These are phyloP conservation scores for Skeletonema tropicum DNA, from an alignment of 108 stramenopile species.

Conservation along the genomic window DNA sequence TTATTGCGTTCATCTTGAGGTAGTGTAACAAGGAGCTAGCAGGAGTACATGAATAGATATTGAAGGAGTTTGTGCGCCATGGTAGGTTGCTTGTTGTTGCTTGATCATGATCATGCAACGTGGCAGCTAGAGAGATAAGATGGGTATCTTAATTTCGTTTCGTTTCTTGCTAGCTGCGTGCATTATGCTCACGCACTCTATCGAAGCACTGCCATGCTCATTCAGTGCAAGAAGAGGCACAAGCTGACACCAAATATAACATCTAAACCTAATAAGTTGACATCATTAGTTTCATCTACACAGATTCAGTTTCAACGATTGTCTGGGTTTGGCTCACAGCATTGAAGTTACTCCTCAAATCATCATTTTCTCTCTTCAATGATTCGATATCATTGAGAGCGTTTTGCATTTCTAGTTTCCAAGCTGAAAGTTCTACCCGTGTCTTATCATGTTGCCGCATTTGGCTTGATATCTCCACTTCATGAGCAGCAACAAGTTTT, in stretches of 20 bases:
- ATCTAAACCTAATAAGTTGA: neutral
- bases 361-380: constrained; percentile 44
- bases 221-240: no score
- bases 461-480: constrained; percentile 28
- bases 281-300: neutral
- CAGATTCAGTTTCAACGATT: neutral
- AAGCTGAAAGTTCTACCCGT: constrained; percentile 43
- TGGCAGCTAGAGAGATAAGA: neutral
- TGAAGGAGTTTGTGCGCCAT: neutral
- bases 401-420: constrained; percentile 59
- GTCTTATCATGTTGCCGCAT: constrained; percentile 24
- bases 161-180: no score
- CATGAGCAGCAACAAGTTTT: constrained; percentile 28
- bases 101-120: neutral
- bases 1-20: neutral
- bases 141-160: neutral
- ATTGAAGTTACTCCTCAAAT: constrained; percentile 14
- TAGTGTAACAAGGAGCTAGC: neutral
- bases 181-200: no score
- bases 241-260: no score
- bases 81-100: neutral
- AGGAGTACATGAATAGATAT: neutral
- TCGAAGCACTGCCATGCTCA: no score
- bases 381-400: constrained; percentile 53
- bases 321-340: neutral